Percentiles rank a stretch among this genome's conserved stretches.
These are phyloP conservation scores for Ophiognomonia clavigignenti-juglandacearum DNA, from an alignment of 2,329 filamentous ascomycete species.

Conservation along the genomic window DNA sequence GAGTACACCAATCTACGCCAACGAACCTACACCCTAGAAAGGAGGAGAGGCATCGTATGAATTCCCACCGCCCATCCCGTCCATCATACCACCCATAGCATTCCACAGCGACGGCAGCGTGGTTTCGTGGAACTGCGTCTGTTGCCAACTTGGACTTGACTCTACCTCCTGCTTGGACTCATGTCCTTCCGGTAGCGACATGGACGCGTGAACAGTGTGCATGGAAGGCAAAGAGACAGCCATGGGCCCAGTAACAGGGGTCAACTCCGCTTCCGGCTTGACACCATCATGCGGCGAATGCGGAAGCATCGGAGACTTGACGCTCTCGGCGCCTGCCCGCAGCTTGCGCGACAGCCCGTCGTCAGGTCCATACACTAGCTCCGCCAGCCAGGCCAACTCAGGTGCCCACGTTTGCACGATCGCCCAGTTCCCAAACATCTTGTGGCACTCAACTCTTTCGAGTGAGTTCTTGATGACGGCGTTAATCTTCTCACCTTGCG, in stretches of 20 bases:
- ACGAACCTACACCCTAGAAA: neutral
- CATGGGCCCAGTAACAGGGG: neutral
- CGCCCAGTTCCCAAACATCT: conserved; percentile 4
- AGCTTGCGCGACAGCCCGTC: neutral
- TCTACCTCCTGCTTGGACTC: neutral
- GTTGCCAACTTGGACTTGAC: neutral
- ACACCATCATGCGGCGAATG: neutral
- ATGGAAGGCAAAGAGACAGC: neutral
- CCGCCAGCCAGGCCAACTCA: neutral
- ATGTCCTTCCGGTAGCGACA: neutral
- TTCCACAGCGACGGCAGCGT: conserved; percentile 1
- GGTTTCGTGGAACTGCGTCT: neutral
- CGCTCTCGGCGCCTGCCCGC: neutral
- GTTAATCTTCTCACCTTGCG: neutral
- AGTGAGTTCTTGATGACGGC: neutral
- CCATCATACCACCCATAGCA: neutral
- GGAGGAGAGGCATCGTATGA: neutral
- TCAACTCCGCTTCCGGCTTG: neutral
- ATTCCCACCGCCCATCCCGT: neutral
- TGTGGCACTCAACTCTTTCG: neutral
- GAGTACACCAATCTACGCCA: neutral
- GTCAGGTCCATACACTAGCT: neutral
- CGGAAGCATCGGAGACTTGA: neutral
- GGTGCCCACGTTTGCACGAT: neutral
- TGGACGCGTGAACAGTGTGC: neutral